Base-by-base conservation (phyloP, 768 basidiomycete genomes). In the Rhizopogon rudus region DNA sequence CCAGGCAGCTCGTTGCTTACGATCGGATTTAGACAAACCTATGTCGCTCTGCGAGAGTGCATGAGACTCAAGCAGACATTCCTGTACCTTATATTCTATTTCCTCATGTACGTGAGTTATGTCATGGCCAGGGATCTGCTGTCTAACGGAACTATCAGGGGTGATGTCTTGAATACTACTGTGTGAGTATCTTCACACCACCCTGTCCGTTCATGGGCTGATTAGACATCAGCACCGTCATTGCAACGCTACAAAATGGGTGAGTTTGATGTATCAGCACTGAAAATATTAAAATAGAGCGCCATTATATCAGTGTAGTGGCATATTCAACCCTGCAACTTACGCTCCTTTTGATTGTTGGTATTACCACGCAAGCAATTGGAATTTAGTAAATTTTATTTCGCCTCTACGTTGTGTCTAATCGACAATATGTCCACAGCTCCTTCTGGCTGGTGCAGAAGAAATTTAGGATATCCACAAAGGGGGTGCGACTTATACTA, bases 221-320 rank as follows among this genome's bases (percentile, higher is more conserved):
- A 55, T 20, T 53, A 44, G 43, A 51, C 40, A 37, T 41, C 5
- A 87, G 86, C 6, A 87, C 86, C n/a, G 84, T 88, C 39, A 77
- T 90, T 51, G 80, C 70, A 6, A 88, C 87, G 1, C 65, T 88
- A 33, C 87, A 88, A 64, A 89, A 90, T 59, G 84, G 82, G 86
- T 83, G 45, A 39, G 52, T 44, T n/a, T 45, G 28, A 2, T 29
- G 16, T 9, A 45, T 31, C 40, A 17, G 28, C 25, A n/a, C 40
- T 44, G 10, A 17, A 12, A 9, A 31, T 31, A 45, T 45, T 45
- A n/a, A 44, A 37, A 45, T 31, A 28, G 44, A 54, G 29, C 52
- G 13, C 48, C 22, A 20, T 37, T 51, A 52, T 51, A 52, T 14
- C 56, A 88, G 86, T 61, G 76, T 89, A 43, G 83, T 88, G 6